Conservation (phyloP, 192 early-diverging fungal species). For the Coemansia umbellata region DNA sequence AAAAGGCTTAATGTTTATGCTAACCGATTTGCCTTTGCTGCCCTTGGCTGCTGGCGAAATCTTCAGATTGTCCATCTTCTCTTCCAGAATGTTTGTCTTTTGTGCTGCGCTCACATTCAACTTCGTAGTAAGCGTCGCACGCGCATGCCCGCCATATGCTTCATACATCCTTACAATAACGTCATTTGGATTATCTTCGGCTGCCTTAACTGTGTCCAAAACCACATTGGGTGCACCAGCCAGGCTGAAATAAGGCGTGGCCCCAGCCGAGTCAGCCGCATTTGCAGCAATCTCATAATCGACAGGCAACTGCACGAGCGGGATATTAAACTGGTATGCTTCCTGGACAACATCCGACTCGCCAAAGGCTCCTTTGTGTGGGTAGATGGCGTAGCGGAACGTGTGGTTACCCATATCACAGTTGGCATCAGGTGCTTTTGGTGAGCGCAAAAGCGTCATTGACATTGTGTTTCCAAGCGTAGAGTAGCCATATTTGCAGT, state of each 20-base stretch:
- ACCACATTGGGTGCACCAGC: conserved; percentile 64
- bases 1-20: conserved; percentile 30
- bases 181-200: conserved; percentile 68
- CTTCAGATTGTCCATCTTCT: conserved; percentile 4
- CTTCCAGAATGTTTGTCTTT: conserved; percentile 43
- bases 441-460: conserved; percentile 81
- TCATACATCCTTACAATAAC: conserved; percentile 88
- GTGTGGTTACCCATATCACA: conserved; percentile 67
- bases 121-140: conserved; percentile 12
- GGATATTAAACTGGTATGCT: conserved; percentile 90
- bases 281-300: conserved; percentile 1
- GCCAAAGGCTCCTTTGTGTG: conserved; percentile 78
- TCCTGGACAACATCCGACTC: conserved; percentile 82
- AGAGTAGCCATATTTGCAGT: conserved; percentile 95
- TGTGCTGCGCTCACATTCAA: conserved; percentile 10
- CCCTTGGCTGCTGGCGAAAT: neutral
- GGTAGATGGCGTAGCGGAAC: conserved; percentile 88
- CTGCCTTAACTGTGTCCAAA: conserved; percentile 86
- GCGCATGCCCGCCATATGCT: conserved; percentile 74
- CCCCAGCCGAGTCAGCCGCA: neutral
- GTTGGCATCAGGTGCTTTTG: conserved; percentile 67
- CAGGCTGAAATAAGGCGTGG: conserved; percentile 15
- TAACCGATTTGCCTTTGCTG: conserved; percentile 1
- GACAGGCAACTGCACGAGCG: conserved; percentile 53
- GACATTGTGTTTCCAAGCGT: conserved; percentile 76